Base-by-base conservation (phyloP, 306 rosid genomes). In the Canavalia gladiata region DNA sequence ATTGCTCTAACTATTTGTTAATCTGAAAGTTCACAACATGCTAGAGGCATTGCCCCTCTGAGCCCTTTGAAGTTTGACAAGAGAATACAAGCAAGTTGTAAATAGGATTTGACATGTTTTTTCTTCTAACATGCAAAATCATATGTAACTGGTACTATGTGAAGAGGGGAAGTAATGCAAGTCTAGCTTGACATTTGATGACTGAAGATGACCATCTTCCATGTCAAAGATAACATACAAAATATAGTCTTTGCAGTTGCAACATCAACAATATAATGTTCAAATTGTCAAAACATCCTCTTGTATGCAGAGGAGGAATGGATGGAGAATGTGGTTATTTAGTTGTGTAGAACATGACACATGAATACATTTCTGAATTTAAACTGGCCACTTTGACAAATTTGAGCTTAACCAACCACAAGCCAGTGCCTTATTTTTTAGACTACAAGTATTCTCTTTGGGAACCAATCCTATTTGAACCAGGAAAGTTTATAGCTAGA, bases 81-180 rank as follows among this genome's bases (percentile, higher is more conserved):
- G 72, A 66, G 68, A 81, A 84, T 75, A 50, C 34, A 52, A 83
- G 28, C 74, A 83, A 84, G 72, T 80, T 82, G 87, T 87, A 77
- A 74, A 79, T 81, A 81, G 74, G 76, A 58, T 55, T 30, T 68
- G 68, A 65, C 68, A 56, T 72, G 39, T 47, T 81, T 76, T 71
- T 31, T 75, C 54, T 55, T 57, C 86, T 74, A 76, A 82, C 77
- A 46, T 62, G 59, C 43, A 81, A 68, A 45, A 56, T 66, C 67
- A 57, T 58, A 70, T 58, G 65, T 78, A n/a, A 47, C 33, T 64
- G 46, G n/a, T 58, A 72, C 46, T 46, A 34, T 65, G 31, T 55
- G 60, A 59, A 65, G 75, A 83, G 74, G 47, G 77, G n/a, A 51
- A 81, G 80, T 75, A 80, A 35, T 29, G 79, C 12, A 41, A 74